A percentile compares a stretch with the other conserved stretches of the same genome.
These are phyloP conservation scores for Quercus dentata DNA, from an alignment of 306 rosid genomes.

Conservation along the genomic window DNA sequence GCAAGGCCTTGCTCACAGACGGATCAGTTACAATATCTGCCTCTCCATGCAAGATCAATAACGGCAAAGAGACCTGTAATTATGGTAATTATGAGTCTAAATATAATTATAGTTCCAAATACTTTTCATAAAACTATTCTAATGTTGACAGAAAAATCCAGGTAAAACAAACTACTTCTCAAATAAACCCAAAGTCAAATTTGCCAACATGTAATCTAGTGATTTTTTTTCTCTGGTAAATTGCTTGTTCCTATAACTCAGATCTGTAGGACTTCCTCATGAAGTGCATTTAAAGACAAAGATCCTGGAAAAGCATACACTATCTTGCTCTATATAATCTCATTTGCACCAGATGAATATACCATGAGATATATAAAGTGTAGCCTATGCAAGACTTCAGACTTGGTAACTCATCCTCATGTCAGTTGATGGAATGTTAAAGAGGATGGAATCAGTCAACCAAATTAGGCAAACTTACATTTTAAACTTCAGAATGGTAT, in stretches of 20 bases:
- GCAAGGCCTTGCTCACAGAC: slow-evolving; percentile 79
- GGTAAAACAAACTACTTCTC: background rate
- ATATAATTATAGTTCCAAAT: background rate
- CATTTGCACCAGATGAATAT: background rate
- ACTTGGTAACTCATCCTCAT: background rate
- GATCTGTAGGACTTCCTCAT: background rate
- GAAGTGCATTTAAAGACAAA: background rate
- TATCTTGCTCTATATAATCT: background rate
- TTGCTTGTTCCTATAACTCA: background rate
- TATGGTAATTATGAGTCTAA: slow-evolving; percentile 6
- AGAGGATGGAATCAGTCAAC: no score
- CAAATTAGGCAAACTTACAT: no score
- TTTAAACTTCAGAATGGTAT: no score
- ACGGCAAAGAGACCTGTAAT: slow-evolving; percentile 72
- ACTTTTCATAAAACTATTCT: background rate
- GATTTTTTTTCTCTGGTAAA: background rate
- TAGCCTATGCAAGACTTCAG: background rate
- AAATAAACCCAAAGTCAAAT: background rate
- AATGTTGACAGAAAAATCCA: background rate
- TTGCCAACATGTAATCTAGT: background rate
- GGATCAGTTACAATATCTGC: slow-evolving; percentile 88
- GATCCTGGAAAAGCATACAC: background rate
- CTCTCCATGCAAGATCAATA: slow-evolving; percentile 85
- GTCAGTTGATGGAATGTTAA: background rate
- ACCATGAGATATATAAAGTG: background rate